A percentile compares a stretch with the other conserved stretches of the same genome.
Conservation (phyloP, 2,329 filamentous ascomycete species). For the Ophiostoma tasmaniense region DNA sequence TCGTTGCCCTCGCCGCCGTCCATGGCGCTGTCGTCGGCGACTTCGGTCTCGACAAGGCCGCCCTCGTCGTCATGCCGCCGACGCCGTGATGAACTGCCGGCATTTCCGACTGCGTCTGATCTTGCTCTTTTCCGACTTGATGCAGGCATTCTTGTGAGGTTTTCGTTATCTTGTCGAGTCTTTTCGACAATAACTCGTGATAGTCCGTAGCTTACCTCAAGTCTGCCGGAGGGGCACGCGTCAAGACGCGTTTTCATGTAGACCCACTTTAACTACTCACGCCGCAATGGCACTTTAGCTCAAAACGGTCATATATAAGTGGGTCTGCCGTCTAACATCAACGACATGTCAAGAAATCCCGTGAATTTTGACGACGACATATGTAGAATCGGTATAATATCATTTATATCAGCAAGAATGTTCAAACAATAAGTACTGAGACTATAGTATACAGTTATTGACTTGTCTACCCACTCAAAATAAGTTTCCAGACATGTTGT, state of each 20-base stretch:
- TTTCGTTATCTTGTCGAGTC: neutral
- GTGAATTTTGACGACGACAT: neutral
- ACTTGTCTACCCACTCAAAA: too few species aligned
- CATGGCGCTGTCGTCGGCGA: neutral
- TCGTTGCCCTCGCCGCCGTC: slow-evolving; percentile 3
- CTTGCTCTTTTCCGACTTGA: slow-evolving; percentile 14
- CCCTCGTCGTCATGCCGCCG: slow-evolving; percentile 6
- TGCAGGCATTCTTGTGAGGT: neutral
- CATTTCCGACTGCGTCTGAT: neutral
- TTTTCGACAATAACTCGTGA: neutral
- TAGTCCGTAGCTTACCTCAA: neutral
- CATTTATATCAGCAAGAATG: too few species aligned
- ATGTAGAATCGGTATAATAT: neutral
- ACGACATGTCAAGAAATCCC: neutral
- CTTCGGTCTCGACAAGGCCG: neutral
- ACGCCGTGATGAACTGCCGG: neutral
- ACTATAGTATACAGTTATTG: too few species aligned
- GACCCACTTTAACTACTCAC: neutral
- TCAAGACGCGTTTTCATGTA: neutral
- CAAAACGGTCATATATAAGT: neutral
- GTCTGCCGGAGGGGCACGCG: neutral
- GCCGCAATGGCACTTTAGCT: neutral
- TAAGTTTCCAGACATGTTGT: too few species aligned
- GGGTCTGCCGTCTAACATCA: neutral
- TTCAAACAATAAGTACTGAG: too few species aligned